Conservation (phyloP, 805 yeast species). For the Nakazawaea holstii region DNA sequence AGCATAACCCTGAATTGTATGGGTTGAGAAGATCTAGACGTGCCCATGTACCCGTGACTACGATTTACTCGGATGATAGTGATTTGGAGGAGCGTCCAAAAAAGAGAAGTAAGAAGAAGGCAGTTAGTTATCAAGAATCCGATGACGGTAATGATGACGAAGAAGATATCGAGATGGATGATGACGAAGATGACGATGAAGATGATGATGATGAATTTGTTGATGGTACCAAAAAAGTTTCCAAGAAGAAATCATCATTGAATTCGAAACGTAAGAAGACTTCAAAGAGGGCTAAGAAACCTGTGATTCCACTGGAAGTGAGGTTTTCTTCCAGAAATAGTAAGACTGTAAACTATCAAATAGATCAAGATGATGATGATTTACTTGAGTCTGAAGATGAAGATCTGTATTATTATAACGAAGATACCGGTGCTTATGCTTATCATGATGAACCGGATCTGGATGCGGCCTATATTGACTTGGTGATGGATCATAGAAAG, state of each 20-base stretch:
- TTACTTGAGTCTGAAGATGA: slow-evolving; percentile 41
- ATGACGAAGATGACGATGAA: slow-evolving; percentile 19
- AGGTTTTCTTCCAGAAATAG: slow-evolving; percentile 77
- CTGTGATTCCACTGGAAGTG: slow-evolving; percentile 40
- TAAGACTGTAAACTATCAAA: slow-evolving; percentile 67
- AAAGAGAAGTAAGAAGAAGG: slow-evolving; percentile 13
- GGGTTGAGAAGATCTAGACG: slow-evolving; percentile 77
- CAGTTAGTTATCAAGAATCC: slow-evolving; percentile 19
- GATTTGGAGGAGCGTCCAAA: slow-evolving; percentile 23
- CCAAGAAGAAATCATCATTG: slow-evolving; percentile 17
- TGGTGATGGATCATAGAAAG: slow-evolving; percentile 51
- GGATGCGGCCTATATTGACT: slow-evolving; percentile 22
- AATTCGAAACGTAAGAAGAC: slow-evolving; percentile 14
- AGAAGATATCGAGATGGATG: slow-evolving; percentile 15
- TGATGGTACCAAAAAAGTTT: slow-evolving; percentile 14
- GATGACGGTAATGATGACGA: slow-evolving; percentile 25
- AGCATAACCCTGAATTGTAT: slow-evolving; percentile 73
- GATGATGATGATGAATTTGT: slow-evolving; percentile 29
- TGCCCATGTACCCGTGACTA: slow-evolving; percentile 36
- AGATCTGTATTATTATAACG: slow-evolving; percentile 21
- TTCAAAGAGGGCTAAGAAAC: slow-evolving; percentile 14
- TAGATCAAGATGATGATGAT: slow-evolving; percentile 58
- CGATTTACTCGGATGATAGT: slow-evolving; percentile 28
- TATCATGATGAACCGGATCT: slow-evolving; percentile 16
- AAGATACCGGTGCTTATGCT: slow-evolving; percentile 10